These are phyloP conservation scores for Penicillium coffeae DNA, from an alignment of 495 filamentous ascomycete species.

Conservation along the genomic window DNA sequence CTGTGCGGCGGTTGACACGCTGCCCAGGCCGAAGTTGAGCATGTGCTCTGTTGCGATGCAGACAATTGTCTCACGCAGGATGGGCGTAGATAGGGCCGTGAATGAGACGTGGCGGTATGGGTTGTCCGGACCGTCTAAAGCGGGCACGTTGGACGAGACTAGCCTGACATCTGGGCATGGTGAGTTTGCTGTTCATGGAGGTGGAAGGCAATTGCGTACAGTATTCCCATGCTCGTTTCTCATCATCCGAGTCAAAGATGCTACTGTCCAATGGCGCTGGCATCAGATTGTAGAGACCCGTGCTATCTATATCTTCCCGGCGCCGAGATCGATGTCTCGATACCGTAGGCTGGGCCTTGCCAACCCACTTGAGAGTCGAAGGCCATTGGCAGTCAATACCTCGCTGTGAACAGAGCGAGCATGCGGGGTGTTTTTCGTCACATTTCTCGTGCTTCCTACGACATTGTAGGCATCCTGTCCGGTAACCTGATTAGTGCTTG, in stretches of 20 bases:
- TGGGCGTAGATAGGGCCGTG: slow-evolving; percentile 20
- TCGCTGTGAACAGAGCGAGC: slow-evolving; percentile 18
- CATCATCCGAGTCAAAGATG: slow-evolving; percentile 17
- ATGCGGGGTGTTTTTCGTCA: slow-evolving; percentile 19
- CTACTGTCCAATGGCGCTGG: neutral
- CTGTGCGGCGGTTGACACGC: slow-evolving; percentile 20
- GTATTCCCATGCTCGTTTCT: slow-evolving; percentile 25
- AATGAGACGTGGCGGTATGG: slow-evolving; percentile 29
- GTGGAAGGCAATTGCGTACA: slow-evolving; percentile 10
- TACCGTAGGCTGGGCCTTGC: slow-evolving; percentile 8
- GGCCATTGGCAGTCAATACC: slow-evolving; percentile 17
- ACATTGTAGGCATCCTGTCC: slow-evolving; percentile 23
- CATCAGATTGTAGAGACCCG: neutral
- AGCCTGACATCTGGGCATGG: slow-evolving; percentile 19
- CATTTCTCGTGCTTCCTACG: slow-evolving; percentile 25
- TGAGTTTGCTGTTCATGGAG: neutral
- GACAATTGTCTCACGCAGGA: slow-evolving; percentile 23
- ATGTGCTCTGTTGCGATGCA: slow-evolving; percentile 31
- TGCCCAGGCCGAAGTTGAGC: slow-evolving; percentile 26
- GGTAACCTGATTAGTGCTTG: slow-evolving; percentile 1
- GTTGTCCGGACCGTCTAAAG: slow-evolving; percentile 26
- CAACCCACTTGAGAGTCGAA: slow-evolving; percentile 22
- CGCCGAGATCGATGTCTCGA: slow-evolving; percentile 19
- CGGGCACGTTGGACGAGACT: slow-evolving; percentile 25
- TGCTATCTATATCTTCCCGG: slow-evolving; percentile 2